Evolutionary conservation across 495 filamentous ascomycete genomes (phyloP), one percentile per base, ranked within the genome.

Genomic region (Lindgomyces ingoldianus): DNA sequence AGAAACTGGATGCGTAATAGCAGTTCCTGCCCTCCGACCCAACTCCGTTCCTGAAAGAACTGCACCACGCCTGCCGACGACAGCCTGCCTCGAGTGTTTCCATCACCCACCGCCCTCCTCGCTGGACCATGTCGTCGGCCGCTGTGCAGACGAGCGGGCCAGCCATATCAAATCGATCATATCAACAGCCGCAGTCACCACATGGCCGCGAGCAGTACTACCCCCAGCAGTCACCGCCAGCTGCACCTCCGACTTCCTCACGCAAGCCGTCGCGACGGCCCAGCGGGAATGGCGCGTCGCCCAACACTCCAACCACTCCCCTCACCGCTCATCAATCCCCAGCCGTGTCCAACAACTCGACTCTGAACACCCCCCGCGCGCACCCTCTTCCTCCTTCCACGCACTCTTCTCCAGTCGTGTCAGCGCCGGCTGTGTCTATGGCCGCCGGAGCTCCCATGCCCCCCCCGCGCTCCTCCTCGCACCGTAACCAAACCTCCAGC

Each of bases 381-480:
- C 67, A 66, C 71, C 65, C 74, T 74, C 39, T 72, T 48, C 78
- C 70, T 72, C 80, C 58, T 68, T 76, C 65, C 57, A 79, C 70
- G 14, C 67, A 71, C 61, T 52, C 67, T 10, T 77, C 76, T 22
- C 74, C 83, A 30, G 58, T 70, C 78, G 76, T 75, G 74, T 71
- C 74, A 70, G 74, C 57, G 72, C 75, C 72, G 54, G 57, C 71
- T 36, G 70, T 70, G 24, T 73, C 76, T 39, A 63, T 72, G 60
- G 64, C 75, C 42, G 62, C 73, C 60, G 64, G 75, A 71, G 48
- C 77, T 68, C 60, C 64, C 55, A 81, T 82, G 60, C 84, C 82
- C 57, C 86, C 85, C 42, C 84, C 85, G 27, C 83, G 87, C 57
- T 87, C 85, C 1, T 88, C 85, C 11, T 87, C 85, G 25, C 83